Percentiles rank a stretch among this genome's conserved stretches.
Conservation (phyloP, 164 flowering plant genomes). For the Kalanchoe fedtschenkoi region DNA sequence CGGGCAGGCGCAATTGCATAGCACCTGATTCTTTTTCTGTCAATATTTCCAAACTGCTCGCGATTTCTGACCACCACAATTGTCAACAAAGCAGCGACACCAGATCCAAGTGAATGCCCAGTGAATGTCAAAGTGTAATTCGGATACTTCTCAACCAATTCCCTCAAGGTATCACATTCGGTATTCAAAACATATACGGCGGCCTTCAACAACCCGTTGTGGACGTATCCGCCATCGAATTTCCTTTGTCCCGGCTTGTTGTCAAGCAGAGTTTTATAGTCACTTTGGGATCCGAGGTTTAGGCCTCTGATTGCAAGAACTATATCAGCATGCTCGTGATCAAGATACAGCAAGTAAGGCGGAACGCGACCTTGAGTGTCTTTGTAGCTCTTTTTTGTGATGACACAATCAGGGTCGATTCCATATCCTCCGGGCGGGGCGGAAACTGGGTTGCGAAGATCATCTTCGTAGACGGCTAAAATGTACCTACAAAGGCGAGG, state of each 20-base stretch:
- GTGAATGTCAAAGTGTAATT: conserved; percentile 70
- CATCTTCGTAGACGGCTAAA: conserved; percentile 77
- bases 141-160: conserved; percentile 48
- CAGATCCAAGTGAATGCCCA: conserved; percentile 91
- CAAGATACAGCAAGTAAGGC: conserved; percentile 70
- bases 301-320: conserved; percentile 71
- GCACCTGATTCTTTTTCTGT: conserved; percentile 42
- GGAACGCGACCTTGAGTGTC: conserved; percentile 62
- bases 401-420: conserved; percentile 59
- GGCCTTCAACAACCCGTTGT: conserved; percentile 89
- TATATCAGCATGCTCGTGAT: conserved; percentile 63
- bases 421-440: conserved; percentile 87
- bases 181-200: conserved; percentile 68
- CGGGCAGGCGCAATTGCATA: conserved; percentile 78
- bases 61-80: conserved; percentile 43
- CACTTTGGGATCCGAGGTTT: conserved; percentile 73
- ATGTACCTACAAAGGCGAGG: conserved; percentile 77
- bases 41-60: conserved; percentile 38
- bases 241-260: conserved; percentile 70
- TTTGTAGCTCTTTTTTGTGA: conserved; percentile 42
- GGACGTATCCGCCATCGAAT: conserved; percentile 94
- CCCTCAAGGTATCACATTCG: conserved; percentile 55
- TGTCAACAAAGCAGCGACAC: conserved; percentile 58
- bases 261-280: conserved; percentile 71
- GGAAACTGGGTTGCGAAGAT: conserved; percentile 65